Evolutionary conservation across 345 rosid species (phyloP), one percentile per base, ranked within the genome.

Genomic region (Ceriops tagal): DNA sequence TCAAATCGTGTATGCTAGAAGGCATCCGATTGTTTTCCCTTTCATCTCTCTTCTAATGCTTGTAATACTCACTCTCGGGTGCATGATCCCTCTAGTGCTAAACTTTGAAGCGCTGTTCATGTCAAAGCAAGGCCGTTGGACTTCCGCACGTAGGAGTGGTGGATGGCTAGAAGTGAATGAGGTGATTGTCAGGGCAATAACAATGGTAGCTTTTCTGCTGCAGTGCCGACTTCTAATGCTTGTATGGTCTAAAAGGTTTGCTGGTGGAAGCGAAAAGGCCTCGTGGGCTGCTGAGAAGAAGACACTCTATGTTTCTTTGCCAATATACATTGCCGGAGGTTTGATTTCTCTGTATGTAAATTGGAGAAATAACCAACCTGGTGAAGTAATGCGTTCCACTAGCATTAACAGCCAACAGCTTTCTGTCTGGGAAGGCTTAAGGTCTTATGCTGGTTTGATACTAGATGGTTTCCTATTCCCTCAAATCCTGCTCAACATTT

Each of bases 401-500:
- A 21, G 20, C 28, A 5, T 10, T 1, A 13, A 28, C 66, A 15
- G 19, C 19, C 32, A 67, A 11, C 70, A 69, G 49, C 71, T 39
- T 46, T 26, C 69, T 1, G 27, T 67, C 6, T 76, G 69, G 73
- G 30, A 6, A 32, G 76, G 49, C 56, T 57, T 71, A 34, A 76
- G 65, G 53, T 62, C 75, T 10, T 76, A 71, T 31, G 79, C 72
- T 3, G 75, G 79, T 16, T 19, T 76, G 46, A 15, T 76, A 15
- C 64, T 76, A 1, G 79, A 76, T 53, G 68, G 73, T 32, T 76
- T 76, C 69, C 79, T 71, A 27, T 16, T 76, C 57, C 79, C 75
- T 62, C 79, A 76, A 51, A 71, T 76, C 65, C 64, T 76, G n/a
- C 51, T 71, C 75, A 76, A 67, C 72, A 62, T 76, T 62, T 71